Base-by-base conservation (phyloP, 108 stramenopile species). In the Tribonema minus region DNA sequence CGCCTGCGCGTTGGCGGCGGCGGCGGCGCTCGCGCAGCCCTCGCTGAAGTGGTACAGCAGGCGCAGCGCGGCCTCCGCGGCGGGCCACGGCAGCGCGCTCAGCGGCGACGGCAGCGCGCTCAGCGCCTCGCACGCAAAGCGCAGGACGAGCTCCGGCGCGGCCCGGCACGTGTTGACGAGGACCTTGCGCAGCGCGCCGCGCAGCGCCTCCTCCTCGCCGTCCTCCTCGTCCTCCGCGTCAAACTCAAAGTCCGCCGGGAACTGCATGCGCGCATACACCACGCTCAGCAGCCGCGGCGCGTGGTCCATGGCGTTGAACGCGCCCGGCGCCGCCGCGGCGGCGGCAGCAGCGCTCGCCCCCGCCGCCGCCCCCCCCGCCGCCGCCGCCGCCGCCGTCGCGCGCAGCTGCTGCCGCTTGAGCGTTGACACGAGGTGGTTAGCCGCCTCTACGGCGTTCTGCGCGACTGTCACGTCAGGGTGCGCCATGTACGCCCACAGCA, bases 221-320 rank as follows among this genome's bases (percentile, higher is more conserved):
- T 70, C 78, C n/a, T 70, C 79, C 79, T 80, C 79, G 40, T 80
- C 79, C 54, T 39, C 68, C 27, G 79, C 59, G 36, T 80, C 79
- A 61, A 80, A 80, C 32, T 46, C 35, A 20, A 80, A 70, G 37
- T 67, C 66, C 29, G 27, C 29, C 5, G 77, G 77, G 36, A 65
- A 78, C 77, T 78, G 67, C 77, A 78, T 78, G 27, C 77, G 54
- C 60, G 67, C 67, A 25, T 78, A 78, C 77, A 78, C 41, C 37
- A 67, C 65, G 0, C 27, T 58, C 68, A 78, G 68, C 38, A 78
- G 68, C 68, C 66, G 77, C n/a, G 77, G 77, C 32, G 68, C 58
- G 33, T 78, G 77, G n/a, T 68, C 77, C 59, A 70, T 70, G 31
- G 77, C 77, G 3, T 58, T 46, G 41, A 78, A 78, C 35, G 35